Evolutionary conservation across 306 rosid genomes (phyloP), one percentile per base, ranked within the genome.

Genomic region (Quercus cerris): DNA sequence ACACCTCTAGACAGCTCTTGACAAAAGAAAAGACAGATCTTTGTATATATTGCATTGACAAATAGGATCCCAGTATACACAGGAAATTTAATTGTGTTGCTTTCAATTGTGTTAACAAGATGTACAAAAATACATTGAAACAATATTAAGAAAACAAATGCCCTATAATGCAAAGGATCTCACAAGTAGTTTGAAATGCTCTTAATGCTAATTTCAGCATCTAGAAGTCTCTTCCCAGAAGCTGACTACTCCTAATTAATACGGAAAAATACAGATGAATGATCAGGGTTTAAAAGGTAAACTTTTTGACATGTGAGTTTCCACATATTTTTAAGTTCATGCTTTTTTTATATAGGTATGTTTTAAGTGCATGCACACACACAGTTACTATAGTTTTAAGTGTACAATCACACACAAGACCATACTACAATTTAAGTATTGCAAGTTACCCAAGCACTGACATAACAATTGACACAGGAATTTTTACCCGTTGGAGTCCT

Each of bases 401-500:
- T 0, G 1, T 7, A 30, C 46, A 64, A 64, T 49, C 54, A 30
- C 41, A 66, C 12, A 66, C 49, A 66, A 20, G 49, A 22, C 33
- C 72, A 4, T 31, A 31, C 17, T 33, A 67, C 72, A 19, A 67
- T 67, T 67, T 22, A 6, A 33, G 7, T 30, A 68, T 33, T 67
- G 33, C 20, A 63, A 63, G 35, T 1, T 12, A 52, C 19, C 31
- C 62, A 70, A 78, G 59, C 54, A 79, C 58, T 35, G 49, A 71
- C 38, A 23, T 67, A 77, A 66, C 63, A 33, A 62, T 56, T 57
- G 38, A 33, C 55, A 75, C 10, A 67, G 41, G 14, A 75, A 64
- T 71, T 49, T 73, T 83, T 84, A 94, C 99, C 97, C 91, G 94
- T 82, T 91, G 92, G 79, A 95, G 80, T 77, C 99, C 99, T 82